A percentile compares a stretch with the other conserved stretches of the same genome.
These are phyloP conservation scores for Primulina huaijiensis DNA, from an alignment of 257 asterid genomes.

Conservation along the genomic window DNA sequence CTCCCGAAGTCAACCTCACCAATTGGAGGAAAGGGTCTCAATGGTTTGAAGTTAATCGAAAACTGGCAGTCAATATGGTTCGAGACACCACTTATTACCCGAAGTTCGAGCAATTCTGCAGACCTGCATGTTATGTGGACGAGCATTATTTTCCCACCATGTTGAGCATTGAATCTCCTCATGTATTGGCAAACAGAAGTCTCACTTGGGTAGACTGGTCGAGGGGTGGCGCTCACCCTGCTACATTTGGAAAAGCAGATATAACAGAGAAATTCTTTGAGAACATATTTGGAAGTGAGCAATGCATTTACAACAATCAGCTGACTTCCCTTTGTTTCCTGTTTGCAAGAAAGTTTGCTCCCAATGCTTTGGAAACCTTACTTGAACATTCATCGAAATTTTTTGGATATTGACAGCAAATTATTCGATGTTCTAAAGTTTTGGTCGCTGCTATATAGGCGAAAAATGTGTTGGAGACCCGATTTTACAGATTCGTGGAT, in stretches of 20 bases:
- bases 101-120: conserved; percentile 39
- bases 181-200: conserved; percentile 68
- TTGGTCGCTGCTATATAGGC: not conserved
- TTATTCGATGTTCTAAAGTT: conserved; percentile 5
- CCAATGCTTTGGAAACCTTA: conserved; percentile 63
- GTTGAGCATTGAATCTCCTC: conserved; percentile 63
- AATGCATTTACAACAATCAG: conserved; percentile 66
- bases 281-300: conserved; percentile 34
- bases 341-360: conserved; percentile 81
- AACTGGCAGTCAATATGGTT: conserved; percentile 38
- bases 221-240: conserved; percentile 92
- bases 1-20: conserved; percentile 41
- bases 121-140: conserved; percentile 51
- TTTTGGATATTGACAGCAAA: conserved; percentile 51
- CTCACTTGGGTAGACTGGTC: conserved; percentile 95
- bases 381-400: conserved; percentile 50
- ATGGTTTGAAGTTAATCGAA: conserved; percentile 47
- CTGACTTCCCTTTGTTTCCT: conserved; percentile 63
- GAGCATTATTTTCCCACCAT: conserved; percentile 62
- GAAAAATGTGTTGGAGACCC: not conserved
- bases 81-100: conserved; percentile 42
- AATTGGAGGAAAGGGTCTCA: conserved; percentile 59
- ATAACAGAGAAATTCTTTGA: conserved; percentile 48
- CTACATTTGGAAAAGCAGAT: conserved; percentile 66
- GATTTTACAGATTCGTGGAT: not conserved